Base-by-base conservation (phyloP, 2,329 filamentous ascomycete genomes). In the Xylaria sp. region DNA sequence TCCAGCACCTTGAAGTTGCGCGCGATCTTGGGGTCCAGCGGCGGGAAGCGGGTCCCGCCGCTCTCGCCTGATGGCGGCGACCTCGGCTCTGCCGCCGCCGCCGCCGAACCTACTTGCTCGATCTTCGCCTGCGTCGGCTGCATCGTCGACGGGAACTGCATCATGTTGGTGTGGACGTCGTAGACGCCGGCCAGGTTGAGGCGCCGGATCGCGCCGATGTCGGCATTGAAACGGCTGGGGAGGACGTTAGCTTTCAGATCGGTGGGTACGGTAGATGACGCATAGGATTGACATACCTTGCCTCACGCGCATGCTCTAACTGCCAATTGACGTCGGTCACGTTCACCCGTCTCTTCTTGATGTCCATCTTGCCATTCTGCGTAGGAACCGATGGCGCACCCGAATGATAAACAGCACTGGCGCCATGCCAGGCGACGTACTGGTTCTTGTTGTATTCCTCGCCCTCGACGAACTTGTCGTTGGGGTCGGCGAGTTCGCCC, bases 371-470 rank as follows among this genome's bases (percentile, higher is more conserved):
- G 52, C 89, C 89, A 56, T 80, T 86, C 26, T 85, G 86, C 53
- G 88, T 78, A 2, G 91, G 91, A n/a, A 90, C 85, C 19, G 88
- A 86, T 1, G 91, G 90, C 1, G 82, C 84, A 52, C 86, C 87
- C 11, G 90, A 91, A 70, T 97, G 92, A 71, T 99, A 99, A 20
- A 99, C 94, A 38, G 90, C 88, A 71, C 93, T 97, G 44, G 94
- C 94, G 45, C 94, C 94, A 71, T 96, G 92, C 94, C 94, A 99
- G 22, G 94, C 94, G 22, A 99, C 94, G 69, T 97, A 99, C 71
- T 97, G 92, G 69, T 99, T 99, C 76, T 93, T 92, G 79, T 99
- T 97, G 80, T 99, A 99, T n/a, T 87, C 81, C 69, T 95, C 89
- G 38, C 88, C 90, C 7, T 83, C 82, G 21, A 92, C 83, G 39